A percentile compares a stretch with the other conserved stretches of the same genome.
These are phyloP conservation scores for Moesziomyces globuligerus DNA, from an alignment of 1,284 basidiomycete genomes.

Conservation along the genomic window DNA sequence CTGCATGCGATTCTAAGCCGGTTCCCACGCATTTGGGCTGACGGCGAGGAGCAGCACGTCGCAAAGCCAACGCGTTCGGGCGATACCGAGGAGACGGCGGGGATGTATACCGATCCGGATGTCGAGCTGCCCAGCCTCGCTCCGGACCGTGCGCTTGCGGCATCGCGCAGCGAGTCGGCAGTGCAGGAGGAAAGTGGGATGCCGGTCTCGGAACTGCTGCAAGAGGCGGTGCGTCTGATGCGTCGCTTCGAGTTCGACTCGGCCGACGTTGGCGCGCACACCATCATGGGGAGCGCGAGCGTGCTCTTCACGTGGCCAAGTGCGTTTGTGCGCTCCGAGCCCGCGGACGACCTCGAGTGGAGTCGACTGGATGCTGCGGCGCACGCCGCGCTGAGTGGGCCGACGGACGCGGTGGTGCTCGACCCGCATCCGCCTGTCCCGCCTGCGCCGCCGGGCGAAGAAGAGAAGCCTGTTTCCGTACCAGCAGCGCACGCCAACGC, in stretches of 20 bases:
- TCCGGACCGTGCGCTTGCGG: conserved; percentile 19
- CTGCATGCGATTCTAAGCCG: conserved; percentile 44
- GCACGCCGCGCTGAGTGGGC: conserved; percentile 9
- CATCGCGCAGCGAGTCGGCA: not conserved
- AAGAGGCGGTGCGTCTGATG: conserved; percentile 21
- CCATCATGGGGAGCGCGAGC: conserved; percentile 45
- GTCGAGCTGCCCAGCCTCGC: conserved; percentile 41
- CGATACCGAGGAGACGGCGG: not conserved
- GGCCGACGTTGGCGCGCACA: conserved; percentile 14
- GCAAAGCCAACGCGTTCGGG: not conserved
- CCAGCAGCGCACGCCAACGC: not conserved
- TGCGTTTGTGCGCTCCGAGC: conserved; percentile 3
- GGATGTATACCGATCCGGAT: conserved; percentile 42
- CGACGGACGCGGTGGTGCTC: conserved; percentile 25
- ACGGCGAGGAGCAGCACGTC: not conserved
- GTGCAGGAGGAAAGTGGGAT: not conserved
- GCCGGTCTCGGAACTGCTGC: conserved; percentile 21
- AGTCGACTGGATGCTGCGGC: not conserved
- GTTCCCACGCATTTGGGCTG: conserved; percentile 21
- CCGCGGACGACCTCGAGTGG: conserved; percentile 11
- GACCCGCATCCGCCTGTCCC: conserved; percentile 24
- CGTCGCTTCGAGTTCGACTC: conserved; percentile 12
- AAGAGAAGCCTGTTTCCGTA: not conserved
- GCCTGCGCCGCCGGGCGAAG: not conserved
- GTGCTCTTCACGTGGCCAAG: conserved; percentile 50